These are phyloP conservation scores for Teunomyces aglyptinius DNA, from an alignment of 805 yeast species.

Conservation along the genomic window DNA sequence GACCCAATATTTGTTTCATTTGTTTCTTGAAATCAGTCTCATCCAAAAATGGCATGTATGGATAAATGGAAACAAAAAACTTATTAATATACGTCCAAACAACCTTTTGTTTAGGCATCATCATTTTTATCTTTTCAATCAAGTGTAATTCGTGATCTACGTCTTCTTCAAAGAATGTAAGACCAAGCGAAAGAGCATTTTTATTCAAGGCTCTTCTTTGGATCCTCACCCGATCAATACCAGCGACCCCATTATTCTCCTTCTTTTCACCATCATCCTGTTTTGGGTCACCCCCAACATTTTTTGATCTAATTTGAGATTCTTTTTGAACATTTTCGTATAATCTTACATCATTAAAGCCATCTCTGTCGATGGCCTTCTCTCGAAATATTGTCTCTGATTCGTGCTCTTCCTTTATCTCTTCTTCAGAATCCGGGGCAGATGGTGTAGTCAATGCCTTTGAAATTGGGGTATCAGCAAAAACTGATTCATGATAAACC, in stretches of 20 bases:
- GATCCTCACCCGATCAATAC: neutral
- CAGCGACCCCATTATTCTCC: neutral
- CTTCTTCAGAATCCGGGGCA: neutral
- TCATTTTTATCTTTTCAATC: conserved; percentile 14
- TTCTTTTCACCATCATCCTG: neutral
- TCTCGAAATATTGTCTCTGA: conserved; percentile 21
- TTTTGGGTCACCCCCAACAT: conserved; percentile 1
- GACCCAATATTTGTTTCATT: conserved; percentile 18
- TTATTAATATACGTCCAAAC: conserved; percentile 15
- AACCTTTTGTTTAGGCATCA: conserved; percentile 16
- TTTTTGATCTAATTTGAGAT: neutral
- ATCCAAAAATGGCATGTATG: conserved; percentile 20
- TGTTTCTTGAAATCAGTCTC: conserved; percentile 16
- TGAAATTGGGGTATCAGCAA: neutral
- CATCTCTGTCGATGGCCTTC: conserved; percentile 24
- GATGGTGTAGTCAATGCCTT: neutral
- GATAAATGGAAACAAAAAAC: conserved; percentile 17
- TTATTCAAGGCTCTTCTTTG: conserved; percentile 20
- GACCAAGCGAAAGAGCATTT: conserved; percentile 32
- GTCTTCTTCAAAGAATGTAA: conserved; percentile 31
- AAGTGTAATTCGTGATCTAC: conserved; percentile 24
- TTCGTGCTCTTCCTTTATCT: neutral
- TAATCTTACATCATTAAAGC: conserved; percentile 21
- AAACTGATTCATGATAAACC: neutral
- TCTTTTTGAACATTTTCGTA: conserved; percentile 10